These are phyloP conservation scores for Xylaria sp. DNA, from an alignment of 2,329 filamentous ascomycete species.

Conservation along the genomic window DNA sequence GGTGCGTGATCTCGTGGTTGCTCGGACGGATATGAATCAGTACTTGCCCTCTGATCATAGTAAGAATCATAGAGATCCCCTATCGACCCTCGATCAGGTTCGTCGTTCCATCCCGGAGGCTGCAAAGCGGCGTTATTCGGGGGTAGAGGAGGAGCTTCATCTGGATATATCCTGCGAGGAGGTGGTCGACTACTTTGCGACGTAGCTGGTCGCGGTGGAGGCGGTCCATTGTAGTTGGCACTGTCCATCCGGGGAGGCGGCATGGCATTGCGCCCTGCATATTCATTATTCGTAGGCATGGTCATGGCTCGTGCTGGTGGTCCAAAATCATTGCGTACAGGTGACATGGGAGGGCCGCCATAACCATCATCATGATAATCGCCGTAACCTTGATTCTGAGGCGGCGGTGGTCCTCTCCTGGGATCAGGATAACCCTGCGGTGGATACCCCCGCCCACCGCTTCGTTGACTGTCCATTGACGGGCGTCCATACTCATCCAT, in stretches of 20 bases:
- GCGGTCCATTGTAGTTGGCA: slow-evolving; percentile 60
- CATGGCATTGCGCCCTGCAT: slow-evolving; percentile 51
- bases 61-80: slow-evolving; percentile 68
- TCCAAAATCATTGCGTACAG: slow-evolving; percentile 57
- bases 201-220: slow-evolving; percentile 65
- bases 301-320: slow-evolving; percentile 70
- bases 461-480: slow-evolving; percentile 50
- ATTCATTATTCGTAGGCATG: slow-evolving; percentile 63
- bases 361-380: slow-evolving; percentile 55
- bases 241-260: slow-evolving; percentile 56
- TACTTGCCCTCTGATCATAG: slow-evolving; percentile 55
- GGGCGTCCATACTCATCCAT: slow-evolving; percentile 53
- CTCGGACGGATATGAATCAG: slow-evolving; percentile 49
- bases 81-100: slow-evolving; percentile 54
- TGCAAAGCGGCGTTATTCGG: slow-evolving; percentile 47
- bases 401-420: slow-evolving; percentile 50
- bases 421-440: slow-evolving; percentile 54
- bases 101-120: slow-evolving; percentile 53
- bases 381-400: slow-evolving; percentile 51
- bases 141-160: slow-evolving; percentile 54
- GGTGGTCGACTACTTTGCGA: slow-evolving; percentile 63
- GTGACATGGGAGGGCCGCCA: slow-evolving; percentile 51
- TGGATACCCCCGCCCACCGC: slow-evolving; percentile 51
- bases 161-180: slow-evolving; percentile 64
- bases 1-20: slow-evolving; percentile 51